Percentiles rank a stretch among this genome's conserved stretches.
Evolutionary conservation across 768 basidiomycete species (phyloP).

Genomic region (Peribolospora baueri): DNA sequence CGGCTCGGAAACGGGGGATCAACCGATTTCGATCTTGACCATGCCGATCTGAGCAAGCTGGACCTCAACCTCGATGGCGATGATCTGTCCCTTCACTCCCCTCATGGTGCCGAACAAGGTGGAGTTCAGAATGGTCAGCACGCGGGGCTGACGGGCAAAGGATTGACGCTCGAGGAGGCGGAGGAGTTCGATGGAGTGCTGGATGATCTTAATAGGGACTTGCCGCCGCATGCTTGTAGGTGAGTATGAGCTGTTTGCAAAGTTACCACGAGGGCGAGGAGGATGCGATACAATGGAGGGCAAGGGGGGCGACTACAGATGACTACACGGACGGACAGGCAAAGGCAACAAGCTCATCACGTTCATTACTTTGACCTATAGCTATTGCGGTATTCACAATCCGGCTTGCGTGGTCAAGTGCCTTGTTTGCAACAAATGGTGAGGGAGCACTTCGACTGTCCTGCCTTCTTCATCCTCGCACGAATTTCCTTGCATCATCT

Average conservation of each 20-base stretch:
- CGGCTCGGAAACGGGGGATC: too few relatives aligned
- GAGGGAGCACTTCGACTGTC: too few relatives aligned
- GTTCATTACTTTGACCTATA: slow-evolving; percentile 17
- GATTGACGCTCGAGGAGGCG: slow-evolving; percentile 21
- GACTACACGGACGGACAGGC: not conserved
- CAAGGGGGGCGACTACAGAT: not conserved
- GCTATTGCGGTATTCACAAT: slow-evolving; percentile 95
- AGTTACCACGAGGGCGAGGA: not conserved
- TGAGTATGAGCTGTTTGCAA: slow-evolving; percentile 17
- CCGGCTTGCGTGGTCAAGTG: slow-evolving; percentile 94
- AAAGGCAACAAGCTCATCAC: slow-evolving; percentile 12
- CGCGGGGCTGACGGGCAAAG: not conserved
- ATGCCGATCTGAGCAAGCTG: not conserved
- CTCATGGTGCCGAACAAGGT: not conserved
- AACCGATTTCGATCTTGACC: too few relatives aligned
- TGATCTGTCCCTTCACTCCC: slow-evolving; percentile 6
- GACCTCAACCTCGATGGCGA: slow-evolving; percentile 7
- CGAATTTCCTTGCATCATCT: not conserved
- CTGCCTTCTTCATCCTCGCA: not conserved
- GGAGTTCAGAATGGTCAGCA: not conserved
- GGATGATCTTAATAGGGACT: slow-evolving; percentile 70
- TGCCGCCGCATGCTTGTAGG: slow-evolving; percentile 92
- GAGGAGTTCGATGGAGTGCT: slow-evolving; percentile 77
- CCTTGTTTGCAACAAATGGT: slow-evolving; percentile 68
- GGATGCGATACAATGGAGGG: not conserved